Evolutionary conservation across 225 moss, liverwort and hornwort genomes (phyloP).

Genomic region (Bryoerythrophyllum caledonicum): DNA sequence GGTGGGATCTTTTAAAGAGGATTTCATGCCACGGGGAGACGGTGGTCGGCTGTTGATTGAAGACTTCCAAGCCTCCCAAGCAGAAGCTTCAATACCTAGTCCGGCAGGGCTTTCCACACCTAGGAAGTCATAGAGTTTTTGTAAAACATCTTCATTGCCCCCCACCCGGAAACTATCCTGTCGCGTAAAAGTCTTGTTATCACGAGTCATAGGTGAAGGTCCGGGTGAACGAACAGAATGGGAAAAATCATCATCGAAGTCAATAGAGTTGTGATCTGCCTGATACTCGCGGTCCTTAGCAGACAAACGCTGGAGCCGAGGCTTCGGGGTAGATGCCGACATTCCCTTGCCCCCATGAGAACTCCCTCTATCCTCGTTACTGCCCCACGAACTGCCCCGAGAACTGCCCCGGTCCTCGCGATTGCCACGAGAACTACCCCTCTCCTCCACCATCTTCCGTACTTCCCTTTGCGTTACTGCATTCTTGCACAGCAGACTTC

Average conservation of each 20-base stretch:
- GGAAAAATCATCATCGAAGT: constrained; percentile 33
- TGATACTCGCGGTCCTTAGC: constrained; percentile 41
- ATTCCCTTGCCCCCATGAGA: constrained; percentile 38
- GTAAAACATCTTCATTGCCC: constrained; percentile 27
- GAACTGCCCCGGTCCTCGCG: constrained; percentile 40
- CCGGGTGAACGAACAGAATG: constrained; percentile 26
- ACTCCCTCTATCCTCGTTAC: constrained; percentile 42
- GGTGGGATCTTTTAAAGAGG: constrained; percentile 17
- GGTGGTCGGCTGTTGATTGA: constrained; percentile 35
- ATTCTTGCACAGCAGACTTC: too few species aligned
- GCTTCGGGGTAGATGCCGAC: constrained; percentile 31
- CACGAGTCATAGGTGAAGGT: constrained; percentile 30
- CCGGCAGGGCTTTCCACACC: constrained; percentile 38
- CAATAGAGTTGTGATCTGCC: constrained; percentile 18
- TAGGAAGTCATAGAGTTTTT: constrained; percentile 28
- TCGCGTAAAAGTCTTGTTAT: constrained; percentile 22
- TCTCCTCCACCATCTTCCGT: constrained; percentile 51
- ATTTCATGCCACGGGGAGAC: constrained; percentile 36
- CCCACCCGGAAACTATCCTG: constrained; percentile 51
- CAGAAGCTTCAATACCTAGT: constrained; percentile 47
- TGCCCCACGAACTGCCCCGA: constrained; percentile 41
- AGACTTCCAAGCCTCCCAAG: constrained; percentile 58
- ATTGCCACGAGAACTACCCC: constrained; percentile 42
- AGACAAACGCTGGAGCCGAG: constrained; percentile 41
- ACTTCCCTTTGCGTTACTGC: constrained; percentile 29